phyloP scores from a whole-genome alignment of 345 rosid genomes.

The Linum trigynum region DNA sequence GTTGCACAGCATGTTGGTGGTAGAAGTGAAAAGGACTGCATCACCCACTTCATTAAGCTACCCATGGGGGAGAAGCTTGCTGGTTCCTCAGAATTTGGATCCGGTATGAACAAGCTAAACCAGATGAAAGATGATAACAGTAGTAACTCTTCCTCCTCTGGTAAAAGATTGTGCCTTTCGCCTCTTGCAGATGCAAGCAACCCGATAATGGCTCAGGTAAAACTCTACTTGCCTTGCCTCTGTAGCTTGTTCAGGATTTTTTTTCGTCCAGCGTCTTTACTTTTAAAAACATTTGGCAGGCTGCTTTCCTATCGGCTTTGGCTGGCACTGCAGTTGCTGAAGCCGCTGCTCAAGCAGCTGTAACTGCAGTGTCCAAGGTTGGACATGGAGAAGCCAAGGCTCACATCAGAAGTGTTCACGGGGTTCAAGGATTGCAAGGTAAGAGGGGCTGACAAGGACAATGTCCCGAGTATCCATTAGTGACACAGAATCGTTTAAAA shows the following conservation, averaged over 20 bases:
- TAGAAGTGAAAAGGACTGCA: slow-evolving; percentile 79
- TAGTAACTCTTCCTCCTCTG: slow-evolving; percentile 21
- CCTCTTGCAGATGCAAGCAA: slow-evolving; percentile 96
- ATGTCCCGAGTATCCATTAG: background rate
- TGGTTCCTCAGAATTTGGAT: slow-evolving; percentile 36
- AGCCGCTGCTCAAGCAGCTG: slow-evolving; percentile 80
- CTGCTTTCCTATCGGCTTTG: slow-evolving; percentile 83
- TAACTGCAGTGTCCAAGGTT: slow-evolving; percentile 37
- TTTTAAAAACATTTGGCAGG: slow-evolving; percentile 30
- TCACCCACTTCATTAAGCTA: slow-evolving; percentile 70
- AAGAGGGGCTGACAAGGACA: slow-evolving; percentile 10
- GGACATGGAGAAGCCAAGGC: slow-evolving; percentile 30
- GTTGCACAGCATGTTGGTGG: slow-evolving; percentile 75
- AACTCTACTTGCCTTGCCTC: background rate
- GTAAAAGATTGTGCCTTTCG: slow-evolving; percentile 52
- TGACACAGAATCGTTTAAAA: background rate
- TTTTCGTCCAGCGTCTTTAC: background rate
- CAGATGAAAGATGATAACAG: slow-evolving; percentile 23
- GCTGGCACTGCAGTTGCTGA: slow-evolving; percentile 72
- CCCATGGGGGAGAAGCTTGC: slow-evolving; percentile 71
- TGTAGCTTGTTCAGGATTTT: background rate
- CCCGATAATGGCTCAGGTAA: slow-evolving; percentile 97
- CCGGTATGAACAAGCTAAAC: slow-evolving; percentile 23
- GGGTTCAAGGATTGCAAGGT: slow-evolving; percentile 34
- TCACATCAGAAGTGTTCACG: slow-evolving; percentile 18